These are phyloP conservation scores for Letharia columbiana DNA, from an alignment of 495 filamentous ascomycete genomes.

Conservation along the genomic window DNA sequence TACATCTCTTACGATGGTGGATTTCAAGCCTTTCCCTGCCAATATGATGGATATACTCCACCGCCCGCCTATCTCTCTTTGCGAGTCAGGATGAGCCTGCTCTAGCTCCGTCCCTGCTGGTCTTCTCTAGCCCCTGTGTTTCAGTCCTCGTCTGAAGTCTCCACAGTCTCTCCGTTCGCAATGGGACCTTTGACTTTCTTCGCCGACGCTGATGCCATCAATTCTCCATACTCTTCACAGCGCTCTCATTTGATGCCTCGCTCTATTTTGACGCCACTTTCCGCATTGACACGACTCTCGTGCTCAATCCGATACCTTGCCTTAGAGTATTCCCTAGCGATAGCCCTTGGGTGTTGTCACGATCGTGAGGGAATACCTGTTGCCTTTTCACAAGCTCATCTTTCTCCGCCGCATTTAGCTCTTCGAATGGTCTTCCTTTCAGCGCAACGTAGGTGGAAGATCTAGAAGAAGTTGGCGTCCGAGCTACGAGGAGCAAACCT, in stretches of 20 bases:
- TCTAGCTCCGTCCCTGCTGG: too few relatives aligned
- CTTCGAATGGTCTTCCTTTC: not conserved
- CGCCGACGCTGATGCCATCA: not conserved
- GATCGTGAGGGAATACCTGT: not conserved
- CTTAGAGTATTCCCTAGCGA: not conserved
- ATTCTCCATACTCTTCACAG: not conserved
- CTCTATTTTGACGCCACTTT: not conserved
- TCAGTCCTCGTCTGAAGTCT: not conserved
- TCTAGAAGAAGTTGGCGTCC: constrained; percentile 1
- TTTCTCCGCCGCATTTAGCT: constrained; percentile 6
- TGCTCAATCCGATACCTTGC: not conserved
- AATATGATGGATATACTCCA: too few relatives aligned
- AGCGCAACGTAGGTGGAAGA: not conserved
- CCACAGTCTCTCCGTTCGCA: constrained; percentile 1
- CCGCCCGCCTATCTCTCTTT: not conserved
- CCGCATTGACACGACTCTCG: not conserved
- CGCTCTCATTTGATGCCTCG: constrained; percentile 6
- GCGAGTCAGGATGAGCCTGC: too few relatives aligned
- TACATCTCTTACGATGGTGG: too few relatives aligned
- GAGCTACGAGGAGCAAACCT: constrained; percentile 10
- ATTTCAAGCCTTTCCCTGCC: too few relatives aligned
- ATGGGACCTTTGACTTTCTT: not conserved
- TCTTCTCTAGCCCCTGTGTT: too few relatives aligned
- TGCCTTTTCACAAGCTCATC: constrained; percentile 3
- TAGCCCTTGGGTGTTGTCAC: not conserved